phyloP scores from a whole-genome alignment of 345 rosid species.

The Citrus maxima region DNA sequence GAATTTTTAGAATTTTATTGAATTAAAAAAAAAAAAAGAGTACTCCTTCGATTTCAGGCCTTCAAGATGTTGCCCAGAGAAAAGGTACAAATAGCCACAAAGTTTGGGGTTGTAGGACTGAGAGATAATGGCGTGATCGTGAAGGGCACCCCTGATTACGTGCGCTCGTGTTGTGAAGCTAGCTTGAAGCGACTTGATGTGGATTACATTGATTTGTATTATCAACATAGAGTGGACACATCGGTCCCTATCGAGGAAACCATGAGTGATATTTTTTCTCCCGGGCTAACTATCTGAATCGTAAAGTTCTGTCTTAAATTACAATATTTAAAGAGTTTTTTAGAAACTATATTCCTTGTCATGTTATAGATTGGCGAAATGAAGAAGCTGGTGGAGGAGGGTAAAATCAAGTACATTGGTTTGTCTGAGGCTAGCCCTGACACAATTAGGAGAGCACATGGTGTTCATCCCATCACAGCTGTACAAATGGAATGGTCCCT shows the following conservation, averaged over 20 bases:
- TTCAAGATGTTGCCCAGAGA: conserved; percentile 56
- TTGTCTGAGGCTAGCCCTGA: conserved; percentile 57
- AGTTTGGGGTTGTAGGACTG: conserved; percentile 35
- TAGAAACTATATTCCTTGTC: not conserved
- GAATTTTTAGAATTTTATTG: not conserved
- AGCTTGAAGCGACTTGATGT: conserved; percentile 57
- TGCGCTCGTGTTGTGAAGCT: conserved; percentile 49
- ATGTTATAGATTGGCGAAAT: conserved; percentile 47
- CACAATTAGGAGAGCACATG: conserved; percentile 61
- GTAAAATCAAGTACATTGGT: conserved; percentile 52
- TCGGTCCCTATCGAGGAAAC: conserved; percentile 54
- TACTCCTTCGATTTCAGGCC: conserved; percentile 32
- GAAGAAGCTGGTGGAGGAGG: conserved; percentile 58
- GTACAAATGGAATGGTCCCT: conserved; percentile 67
- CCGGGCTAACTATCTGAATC: not conserved
- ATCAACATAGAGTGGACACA: conserved; percentile 48
- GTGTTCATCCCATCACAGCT: conserved; percentile 64
- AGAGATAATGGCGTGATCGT: conserved; percentile 9
- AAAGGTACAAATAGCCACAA: conserved; percentile 54
- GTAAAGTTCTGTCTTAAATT: not conserved
- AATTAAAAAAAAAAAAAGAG: not conserved
- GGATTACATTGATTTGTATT: conserved; percentile 49
- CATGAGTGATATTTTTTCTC: conserved; percentile 15
- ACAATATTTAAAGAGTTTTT: not conserved
- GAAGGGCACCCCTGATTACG: conserved; percentile 50